Percentiles rank a stretch among this genome's conserved stretches.
phyloP scores from a whole-genome alignment of 768 basidiomycete species.

The Ramaria rubella region DNA sequence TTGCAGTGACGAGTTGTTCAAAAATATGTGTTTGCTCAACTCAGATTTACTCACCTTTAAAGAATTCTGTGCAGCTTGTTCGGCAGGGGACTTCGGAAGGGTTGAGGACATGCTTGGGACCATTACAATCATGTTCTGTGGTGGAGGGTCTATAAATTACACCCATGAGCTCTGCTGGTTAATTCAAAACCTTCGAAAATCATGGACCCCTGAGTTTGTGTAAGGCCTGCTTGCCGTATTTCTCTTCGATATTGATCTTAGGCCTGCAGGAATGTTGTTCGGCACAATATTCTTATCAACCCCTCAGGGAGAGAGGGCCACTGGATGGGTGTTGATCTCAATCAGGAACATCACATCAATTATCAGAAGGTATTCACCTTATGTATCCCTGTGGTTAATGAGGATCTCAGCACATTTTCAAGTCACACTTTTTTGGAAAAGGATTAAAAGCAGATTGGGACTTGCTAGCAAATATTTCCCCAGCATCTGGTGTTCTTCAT shows the following conservation, averaged over 20 bases:
- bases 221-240: not conserved
- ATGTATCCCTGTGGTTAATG: no score
- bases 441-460: conserved; percentile 30
- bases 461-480: conserved; percentile 26
- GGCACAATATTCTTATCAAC: conserved; percentile 1
- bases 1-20: conserved; percentile 17
- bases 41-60: conserved; percentile 27
- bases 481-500: conserved; percentile 23
- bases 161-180: conserved; percentile 17
- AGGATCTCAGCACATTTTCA: not conserved
- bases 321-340: conserved; percentile 2
- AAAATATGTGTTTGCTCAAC: conserved; percentile 24
- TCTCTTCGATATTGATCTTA: not conserved
- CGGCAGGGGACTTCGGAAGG: conserved; percentile 27
- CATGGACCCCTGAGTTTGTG: conserved; percentile 9
- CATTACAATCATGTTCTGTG: conserved; percentile 16
- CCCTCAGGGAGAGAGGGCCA: not conserved
- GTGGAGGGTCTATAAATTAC: conserved; percentile 20
- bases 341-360: not conserved
- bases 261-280: not conserved
- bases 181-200: conserved; percentile 13
- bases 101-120: conserved; percentile 24
- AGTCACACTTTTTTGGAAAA: conserved; percentile 23
- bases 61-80: conserved; percentile 24
- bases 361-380: not conserved